A percentile compares a stretch with the other conserved stretches of the same genome.
phyloP scores from a whole-genome alignment of 108 stramenopile genomes.

The Nannochloropsis oceanica region DNA sequence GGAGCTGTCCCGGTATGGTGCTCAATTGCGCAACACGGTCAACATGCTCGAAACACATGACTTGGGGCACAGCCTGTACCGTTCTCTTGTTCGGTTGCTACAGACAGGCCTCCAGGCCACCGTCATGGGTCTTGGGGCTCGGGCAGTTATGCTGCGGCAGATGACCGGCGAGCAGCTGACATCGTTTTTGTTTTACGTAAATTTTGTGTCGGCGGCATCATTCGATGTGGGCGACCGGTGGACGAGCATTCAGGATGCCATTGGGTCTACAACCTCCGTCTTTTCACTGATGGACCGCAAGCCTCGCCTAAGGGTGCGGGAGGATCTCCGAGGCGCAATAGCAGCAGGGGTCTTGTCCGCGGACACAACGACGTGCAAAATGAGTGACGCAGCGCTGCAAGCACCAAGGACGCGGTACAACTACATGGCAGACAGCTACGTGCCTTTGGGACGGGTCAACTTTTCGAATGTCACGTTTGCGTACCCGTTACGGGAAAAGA shows the following conservation, averaged over 20 bases:
- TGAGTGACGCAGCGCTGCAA: background rate
- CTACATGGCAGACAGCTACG: background rate
- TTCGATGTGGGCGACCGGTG: constrained; percentile 26
- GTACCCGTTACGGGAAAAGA: constrained; percentile 14
- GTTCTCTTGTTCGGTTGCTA: background rate
- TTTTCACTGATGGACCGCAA: background rate
- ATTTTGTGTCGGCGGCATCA: constrained; percentile 6
- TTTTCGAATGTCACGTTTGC: constrained; percentile 20
- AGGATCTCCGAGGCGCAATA: background rate
- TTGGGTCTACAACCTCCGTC: background rate
- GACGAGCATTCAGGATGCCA: background rate
- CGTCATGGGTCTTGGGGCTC: background rate
- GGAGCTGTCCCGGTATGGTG: constrained; percentile 1
- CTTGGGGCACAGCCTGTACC: background rate
- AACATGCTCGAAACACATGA: background rate
- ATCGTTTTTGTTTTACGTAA: constrained; percentile 20
- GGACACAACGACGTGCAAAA: background rate
- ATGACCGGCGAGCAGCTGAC: constrained; percentile 9
- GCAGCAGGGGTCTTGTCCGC: background rate
- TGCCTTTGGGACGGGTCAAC: background rate
- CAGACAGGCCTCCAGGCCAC: background rate
- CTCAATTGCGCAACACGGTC: background rate
- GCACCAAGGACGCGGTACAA: too few species aligned
- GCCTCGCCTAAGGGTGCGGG: background rate
- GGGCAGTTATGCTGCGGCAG: background rate